Evolutionary conservation across 1,139 yeast species (phyloP).

Genomic region (Petasospora fabianii): DNA sequence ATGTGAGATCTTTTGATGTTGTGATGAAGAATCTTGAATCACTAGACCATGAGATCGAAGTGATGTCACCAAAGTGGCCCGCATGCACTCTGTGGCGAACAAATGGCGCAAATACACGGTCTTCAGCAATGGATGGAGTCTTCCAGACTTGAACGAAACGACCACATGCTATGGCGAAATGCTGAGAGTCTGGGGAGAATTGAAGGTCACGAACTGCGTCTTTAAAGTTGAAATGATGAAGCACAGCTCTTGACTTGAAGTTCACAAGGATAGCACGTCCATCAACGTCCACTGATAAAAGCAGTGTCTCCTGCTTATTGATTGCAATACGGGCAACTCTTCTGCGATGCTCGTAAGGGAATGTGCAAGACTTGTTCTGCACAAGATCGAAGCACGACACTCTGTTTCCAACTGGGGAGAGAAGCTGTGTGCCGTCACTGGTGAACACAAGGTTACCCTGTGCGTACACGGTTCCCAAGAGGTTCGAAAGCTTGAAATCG

Average conservation of each 20-base stretch:
- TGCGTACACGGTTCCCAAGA: conserved; percentile 90
- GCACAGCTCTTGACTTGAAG: conserved; percentile 77
- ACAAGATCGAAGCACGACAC: conserved; percentile 85
- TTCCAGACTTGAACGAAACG: conserved; percentile 91
- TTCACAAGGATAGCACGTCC: conserved; percentile 93
- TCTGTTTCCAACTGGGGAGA: conserved; percentile 94
- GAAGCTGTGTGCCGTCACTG: conserved; percentile 75
- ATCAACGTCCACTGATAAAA: conserved; percentile 84
- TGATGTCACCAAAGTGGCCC: conserved; percentile 86
- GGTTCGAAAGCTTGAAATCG: conserved; percentile 72
- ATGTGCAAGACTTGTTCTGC: conserved; percentile 83
- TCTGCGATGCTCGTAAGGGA: conserved; percentile 88
- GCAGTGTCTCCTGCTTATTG: conserved; percentile 74
- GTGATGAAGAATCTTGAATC: conserved; percentile 87
- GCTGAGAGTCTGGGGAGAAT: conserved; percentile 86
- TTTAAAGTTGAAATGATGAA: conserved; percentile 92
- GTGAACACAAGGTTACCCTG: conserved; percentile 89
- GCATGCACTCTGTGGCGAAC: conserved; percentile 86
- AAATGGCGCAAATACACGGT: conserved; percentile 92
- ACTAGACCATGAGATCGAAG: conserved; percentile 79
- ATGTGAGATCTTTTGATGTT: conserved; percentile 85
- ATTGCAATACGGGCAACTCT: conserved; percentile 77
- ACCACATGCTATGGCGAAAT: conserved; percentile 83
- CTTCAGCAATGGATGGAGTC: conserved; percentile 73
- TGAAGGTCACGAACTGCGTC: conserved; percentile 69